Evolutionary conservation across 306 rosid species (phyloP), one percentile per base, ranked within the genome.

Genomic region (Corylus avellana): DNA sequence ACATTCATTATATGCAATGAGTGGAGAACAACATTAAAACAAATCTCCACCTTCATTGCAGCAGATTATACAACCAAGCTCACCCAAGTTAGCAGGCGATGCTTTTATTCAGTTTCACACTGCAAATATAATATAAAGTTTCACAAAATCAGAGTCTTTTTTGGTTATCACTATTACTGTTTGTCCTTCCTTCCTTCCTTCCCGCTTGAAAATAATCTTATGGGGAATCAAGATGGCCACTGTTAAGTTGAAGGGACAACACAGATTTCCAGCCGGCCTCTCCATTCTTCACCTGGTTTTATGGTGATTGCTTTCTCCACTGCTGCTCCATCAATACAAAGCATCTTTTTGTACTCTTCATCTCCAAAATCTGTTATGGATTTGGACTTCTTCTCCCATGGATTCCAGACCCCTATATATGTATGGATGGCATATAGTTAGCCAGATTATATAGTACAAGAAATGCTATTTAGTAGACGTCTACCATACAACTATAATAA

Each of bases 241-340:
- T 17, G 5, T 42, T 18, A 92, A 80, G 90, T 82, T 5, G 91
- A 91, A 54, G 79, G 90, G 66, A 90, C 77, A 75, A 89, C 74
- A 4, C 91, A 79, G 54, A 93, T 91, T 49, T 91, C 98, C 84
- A 96, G 76, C n/a, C 92, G 90, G 8, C 98, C 93, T 0, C 87
- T 96, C 96, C 98, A 93, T 86, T 93, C 97, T 85, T 95, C 93
- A 27, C 93, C 91, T 9, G 91, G 94, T 83, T 91, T 91, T 84
- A 95, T 70, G 22, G 88, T 84, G 78, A 95, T 91, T 1, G 94
- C 89, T 14, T 90, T 90, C 82, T 88, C 97, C 66, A 94, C 67
- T 55, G 94, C 90, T 62, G 98, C 97, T 27, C 92, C 94, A 74
- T 94, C 94, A 48, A 95, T 90, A 14, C 98, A 92, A 1, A 95